Evolutionary conservation across 2,329 filamentous ascomycete genomes (phyloP), one percentile per base, ranked within the genome.

Genomic region (Paecilomyces niveus): DNA sequence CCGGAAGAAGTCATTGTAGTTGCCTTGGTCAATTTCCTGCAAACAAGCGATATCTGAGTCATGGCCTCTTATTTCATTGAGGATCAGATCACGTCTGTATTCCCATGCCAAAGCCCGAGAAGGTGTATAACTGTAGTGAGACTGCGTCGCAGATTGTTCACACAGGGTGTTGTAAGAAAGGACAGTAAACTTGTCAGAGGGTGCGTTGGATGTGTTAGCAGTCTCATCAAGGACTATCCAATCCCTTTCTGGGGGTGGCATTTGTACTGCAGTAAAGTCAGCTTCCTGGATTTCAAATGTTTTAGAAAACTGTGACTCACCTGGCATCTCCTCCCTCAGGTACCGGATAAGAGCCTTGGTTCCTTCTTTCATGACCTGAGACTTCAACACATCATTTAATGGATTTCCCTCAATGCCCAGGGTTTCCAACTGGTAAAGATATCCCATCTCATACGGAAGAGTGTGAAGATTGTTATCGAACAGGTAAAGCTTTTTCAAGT

Each of bases 131-230:
- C 93, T 93, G 71, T 97, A 97, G 62, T 90, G 85, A 57, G 86
- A 82, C 57, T 86, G 82, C 0, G 92, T 97, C 3, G 92, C 92
- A 67, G 94, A 96, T 68, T 92, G 90, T 74, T 97, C 92, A 75
- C 93, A 97, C 10, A 99, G 83, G 53, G 93, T 96, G 72, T 99
- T 99, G 86, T 94, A 97, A 22, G 90, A 95, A 61, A 97, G 81
- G 8, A 96, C 87, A 58, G 89, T 90, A 71, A 97, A 85, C 56
- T 85, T 88, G 68, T 97, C 72, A 57, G 78, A 72, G 52, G 74
- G 67, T 81, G 79, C 62, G 88, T 72, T 82, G 72, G 62, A 70
- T 31, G 75, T 67, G 56, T 68, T 72, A 13, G 70, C 67, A 26
- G 77, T 76, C 57, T 82, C 79, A 61, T 83, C 88, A 24, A 97